phyloP scores from a whole-genome alignment of 164 flowering plant species.

The Amborella trichopoda region DNA sequence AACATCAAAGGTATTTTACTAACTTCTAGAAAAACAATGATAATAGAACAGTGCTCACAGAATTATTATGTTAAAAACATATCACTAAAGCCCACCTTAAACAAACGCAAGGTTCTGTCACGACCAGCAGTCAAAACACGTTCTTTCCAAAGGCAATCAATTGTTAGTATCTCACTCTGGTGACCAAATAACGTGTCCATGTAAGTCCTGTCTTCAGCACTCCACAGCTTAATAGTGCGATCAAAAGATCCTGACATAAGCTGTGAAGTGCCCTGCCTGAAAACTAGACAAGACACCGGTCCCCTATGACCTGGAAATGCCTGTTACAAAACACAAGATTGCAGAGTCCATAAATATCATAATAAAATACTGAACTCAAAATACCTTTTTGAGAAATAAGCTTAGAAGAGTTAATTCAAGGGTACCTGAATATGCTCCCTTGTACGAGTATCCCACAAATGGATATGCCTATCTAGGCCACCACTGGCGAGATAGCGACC shows the following conservation, averaged over 20 bases:
- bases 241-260: constrained; percentile 92
- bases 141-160: constrained; percentile 81
- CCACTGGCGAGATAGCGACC: constrained; percentile 91
- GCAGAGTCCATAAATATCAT: no score
- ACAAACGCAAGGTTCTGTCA: constrained; percentile 78
- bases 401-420: not conserved
- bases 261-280: constrained; percentile 76
- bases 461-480: constrained; percentile 91
- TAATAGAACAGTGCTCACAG: no score
- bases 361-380: no score
- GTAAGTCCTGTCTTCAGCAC: constrained; percentile 77
- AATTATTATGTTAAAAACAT: not conserved
- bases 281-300: constrained; percentile 74
- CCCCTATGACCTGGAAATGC: constrained; percentile 95
- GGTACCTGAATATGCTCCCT: constrained; percentile 74
- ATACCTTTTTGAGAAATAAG: not conserved
- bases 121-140: constrained; percentile 80
- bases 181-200: constrained; percentile 78
- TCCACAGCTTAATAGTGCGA: constrained; percentile 82
- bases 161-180: constrained; percentile 64
- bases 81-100: constrained; percentile 40
- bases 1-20: no score
- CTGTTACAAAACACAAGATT: constrained; percentile 23
- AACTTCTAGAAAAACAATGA: no score
- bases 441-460: constrained; percentile 90